Percentiles rank a stretch among this genome's conserved stretches.
phyloP scores from a whole-genome alignment of 2,329 filamentous ascomycete species.

The Trichoderma lentiforme region DNA sequence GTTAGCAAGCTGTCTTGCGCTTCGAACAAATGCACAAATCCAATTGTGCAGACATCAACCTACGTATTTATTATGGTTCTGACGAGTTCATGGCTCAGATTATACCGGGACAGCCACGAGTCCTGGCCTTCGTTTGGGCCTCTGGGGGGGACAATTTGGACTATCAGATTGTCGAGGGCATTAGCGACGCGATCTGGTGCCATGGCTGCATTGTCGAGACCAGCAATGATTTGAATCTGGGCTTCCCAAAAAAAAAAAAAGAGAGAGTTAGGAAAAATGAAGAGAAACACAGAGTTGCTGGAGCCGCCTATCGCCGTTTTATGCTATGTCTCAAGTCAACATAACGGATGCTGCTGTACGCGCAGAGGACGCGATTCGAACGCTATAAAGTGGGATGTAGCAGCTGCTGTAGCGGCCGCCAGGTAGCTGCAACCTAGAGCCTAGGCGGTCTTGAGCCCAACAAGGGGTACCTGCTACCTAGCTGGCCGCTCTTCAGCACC shows the following conservation, averaged over 20 bases:
- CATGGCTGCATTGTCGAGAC: conserved; percentile 51
- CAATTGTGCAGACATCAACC: conserved; percentile 12
- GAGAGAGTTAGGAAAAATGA: neutral
- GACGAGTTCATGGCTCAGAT: conserved; percentile 54
- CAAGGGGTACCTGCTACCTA: conserved; percentile 27
- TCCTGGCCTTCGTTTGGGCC: conserved; percentile 63
- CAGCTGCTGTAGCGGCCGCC: neutral
- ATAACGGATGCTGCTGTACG: neutral
- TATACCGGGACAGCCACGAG: conserved; percentile 65
- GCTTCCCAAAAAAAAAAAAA: neutral
- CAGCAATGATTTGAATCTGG: neutral
- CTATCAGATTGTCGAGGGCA: conserved; percentile 75
- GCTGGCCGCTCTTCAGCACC: conserved; percentile 15
- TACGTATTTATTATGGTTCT: conserved; percentile 52
- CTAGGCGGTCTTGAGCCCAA: neutral
- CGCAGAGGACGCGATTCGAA: conserved; percentile 9
- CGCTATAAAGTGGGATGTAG: conserved; percentile 16
- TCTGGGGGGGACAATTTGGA: conserved; percentile 64
- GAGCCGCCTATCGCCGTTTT: neutral
- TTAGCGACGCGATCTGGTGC: conserved; percentile 68
- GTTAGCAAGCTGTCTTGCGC: neutral
- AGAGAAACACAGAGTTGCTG: neutral
- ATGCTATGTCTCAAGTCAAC: neutral
- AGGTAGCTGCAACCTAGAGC: conserved; percentile 6
- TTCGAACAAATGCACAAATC: neutral